Conservation (phyloP, 2,329 filamentous ascomycete genomes). For the Fusarium redolens region DNA sequence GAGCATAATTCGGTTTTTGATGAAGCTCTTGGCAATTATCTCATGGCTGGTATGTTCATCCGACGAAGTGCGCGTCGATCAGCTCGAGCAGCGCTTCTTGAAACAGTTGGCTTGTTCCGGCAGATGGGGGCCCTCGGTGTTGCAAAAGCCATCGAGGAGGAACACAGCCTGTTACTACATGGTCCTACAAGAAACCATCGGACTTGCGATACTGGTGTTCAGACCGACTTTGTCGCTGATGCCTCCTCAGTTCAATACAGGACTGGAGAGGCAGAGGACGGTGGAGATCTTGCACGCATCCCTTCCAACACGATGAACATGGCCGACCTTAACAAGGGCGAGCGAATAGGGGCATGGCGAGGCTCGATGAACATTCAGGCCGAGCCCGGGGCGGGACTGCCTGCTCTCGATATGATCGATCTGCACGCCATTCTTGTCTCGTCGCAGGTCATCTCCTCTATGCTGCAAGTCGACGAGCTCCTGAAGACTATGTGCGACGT, state of each 20-base stretch:
- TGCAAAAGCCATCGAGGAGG: constrained; percentile 73
- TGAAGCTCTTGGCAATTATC: constrained; percentile 77
- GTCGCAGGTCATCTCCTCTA: constrained; percentile 83
- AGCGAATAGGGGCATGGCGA: constrained; percentile 72
- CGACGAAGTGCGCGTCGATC: constrained; percentile 73
- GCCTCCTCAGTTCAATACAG: constrained; percentile 64
- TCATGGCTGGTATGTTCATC: constrained; percentile 78
- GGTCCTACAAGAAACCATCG: constrained; percentile 69
- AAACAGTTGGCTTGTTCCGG: constrained; percentile 75
- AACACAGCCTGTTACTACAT: constrained; percentile 75
- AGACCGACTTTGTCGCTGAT: constrained; percentile 77
- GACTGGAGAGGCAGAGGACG: constrained; percentile 58
- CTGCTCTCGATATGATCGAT: constrained; percentile 85
- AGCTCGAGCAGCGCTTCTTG: constrained; percentile 75
- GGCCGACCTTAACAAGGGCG: constrained; percentile 62
- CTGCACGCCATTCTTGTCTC: constrained; percentile 81
- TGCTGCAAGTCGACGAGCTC: constrained; percentile 79
- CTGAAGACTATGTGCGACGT: constrained; percentile 86
- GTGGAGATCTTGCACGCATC: constrained; percentile 55
- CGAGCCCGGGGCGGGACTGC: constrained; percentile 71
- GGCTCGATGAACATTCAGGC: constrained; percentile 66
- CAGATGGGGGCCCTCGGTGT: constrained; percentile 77
- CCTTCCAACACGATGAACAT: constrained; percentile 55
- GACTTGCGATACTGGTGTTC: constrained; percentile 71
- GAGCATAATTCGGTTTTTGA: constrained; percentile 75